phyloP scores from a whole-genome alignment of 1,284 basidiomycete genomes.

The Austroboletus niveus region DNA sequence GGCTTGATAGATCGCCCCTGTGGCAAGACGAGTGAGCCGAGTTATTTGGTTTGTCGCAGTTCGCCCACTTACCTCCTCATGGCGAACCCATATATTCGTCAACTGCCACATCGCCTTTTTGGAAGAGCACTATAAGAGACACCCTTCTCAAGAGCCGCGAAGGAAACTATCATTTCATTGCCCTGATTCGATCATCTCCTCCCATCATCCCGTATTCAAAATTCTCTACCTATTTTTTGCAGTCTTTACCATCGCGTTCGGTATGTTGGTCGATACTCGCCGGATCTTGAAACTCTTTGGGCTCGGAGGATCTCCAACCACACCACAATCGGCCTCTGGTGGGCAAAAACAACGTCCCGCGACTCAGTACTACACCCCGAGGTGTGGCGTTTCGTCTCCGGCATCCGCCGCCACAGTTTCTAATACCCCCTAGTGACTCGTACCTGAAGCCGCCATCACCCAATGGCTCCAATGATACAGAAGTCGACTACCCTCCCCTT shows the following conservation, averaged over 20 bases:
- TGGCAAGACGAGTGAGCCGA: slow-evolving; percentile 12
- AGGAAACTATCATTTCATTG: slow-evolving; percentile 12
- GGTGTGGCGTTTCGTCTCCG: slow-evolving; percentile 10
- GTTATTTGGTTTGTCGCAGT: slow-evolving; percentile 6
- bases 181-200: slow-evolving; percentile 13
- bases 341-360: slow-evolving; percentile 21
- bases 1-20: slow-evolving; percentile 8
- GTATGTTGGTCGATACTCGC: slow-evolving; percentile 34
- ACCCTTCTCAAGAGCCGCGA: slow-evolving; percentile 11
- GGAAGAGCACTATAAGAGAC: slow-evolving; percentile 26
- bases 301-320: slow-evolving; percentile 28
- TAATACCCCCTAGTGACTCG: slow-evolving; percentile 14
- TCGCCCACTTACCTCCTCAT: slow-evolving; percentile 15
- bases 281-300: slow-evolving; percentile 35
- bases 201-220: slow-evolving; percentile 13
- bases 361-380: slow-evolving; percentile 27
- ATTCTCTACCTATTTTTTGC: slow-evolving; percentile 29
- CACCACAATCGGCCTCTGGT: slow-evolving; percentile 20
- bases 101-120: slow-evolving; percentile 29
- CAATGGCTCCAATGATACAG: slow-evolving; percentile 7
- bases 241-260: slow-evolving; percentile 23
- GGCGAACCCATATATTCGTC: slow-evolving; percentile 20
- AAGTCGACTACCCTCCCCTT: slow-evolving; percentile 32
- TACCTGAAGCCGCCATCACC: slow-evolving; percentile 15
- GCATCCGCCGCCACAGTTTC: background rate